Conservation (phyloP, 768 basidiomycete genomes). For the Russula foetens region DNA sequence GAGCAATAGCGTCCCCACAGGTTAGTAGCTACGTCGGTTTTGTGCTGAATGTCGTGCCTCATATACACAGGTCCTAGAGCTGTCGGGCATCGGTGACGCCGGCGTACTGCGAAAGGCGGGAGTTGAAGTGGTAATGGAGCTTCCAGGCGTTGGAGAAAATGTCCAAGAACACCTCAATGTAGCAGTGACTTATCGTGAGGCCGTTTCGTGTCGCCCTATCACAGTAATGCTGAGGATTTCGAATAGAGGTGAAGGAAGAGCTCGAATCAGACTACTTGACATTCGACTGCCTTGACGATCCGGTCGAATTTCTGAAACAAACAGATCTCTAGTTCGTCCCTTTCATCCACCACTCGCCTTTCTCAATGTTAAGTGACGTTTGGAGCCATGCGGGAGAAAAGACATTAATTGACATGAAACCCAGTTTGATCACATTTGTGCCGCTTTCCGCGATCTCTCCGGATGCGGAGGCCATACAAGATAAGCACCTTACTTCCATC, state of each 20-base stretch:
- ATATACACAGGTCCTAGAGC: slow-evolving; percentile 14
- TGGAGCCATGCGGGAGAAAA: background rate
- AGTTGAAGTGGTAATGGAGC: slow-evolving; percentile 2
- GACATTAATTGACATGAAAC: background rate
- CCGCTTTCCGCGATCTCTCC: slow-evolving; percentile 4
- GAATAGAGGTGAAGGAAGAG: slow-evolving; percentile 13
- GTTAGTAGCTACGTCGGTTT: background rate
- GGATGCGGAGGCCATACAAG: slow-evolving; percentile 2
- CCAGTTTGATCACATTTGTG: background rate
- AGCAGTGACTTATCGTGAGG: slow-evolving; percentile 1
- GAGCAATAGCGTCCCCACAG: slow-evolving; percentile 14
- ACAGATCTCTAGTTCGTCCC: slow-evolving; percentile 15
- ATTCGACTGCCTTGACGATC: slow-evolving; percentile 8
- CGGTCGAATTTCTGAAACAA: slow-evolving; percentile 4
- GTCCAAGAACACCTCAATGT: slow-evolving; percentile 14
- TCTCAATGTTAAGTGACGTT: background rate
- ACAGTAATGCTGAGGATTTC: background rate
- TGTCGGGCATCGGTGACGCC: slow-evolving; percentile 17
- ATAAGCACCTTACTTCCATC: slow-evolving; percentile 3
- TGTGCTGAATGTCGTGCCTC: background rate
- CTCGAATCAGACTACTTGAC: background rate
- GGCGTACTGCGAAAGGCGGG: slow-evolving; percentile 4
- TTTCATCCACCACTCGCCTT: no score
- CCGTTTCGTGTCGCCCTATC: background rate
- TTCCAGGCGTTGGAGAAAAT: slow-evolving; percentile 17